Evolutionary conservation across 495 filamentous ascomycete genomes (phyloP).

Genomic region (Pyrenula massariospora): DNA sequence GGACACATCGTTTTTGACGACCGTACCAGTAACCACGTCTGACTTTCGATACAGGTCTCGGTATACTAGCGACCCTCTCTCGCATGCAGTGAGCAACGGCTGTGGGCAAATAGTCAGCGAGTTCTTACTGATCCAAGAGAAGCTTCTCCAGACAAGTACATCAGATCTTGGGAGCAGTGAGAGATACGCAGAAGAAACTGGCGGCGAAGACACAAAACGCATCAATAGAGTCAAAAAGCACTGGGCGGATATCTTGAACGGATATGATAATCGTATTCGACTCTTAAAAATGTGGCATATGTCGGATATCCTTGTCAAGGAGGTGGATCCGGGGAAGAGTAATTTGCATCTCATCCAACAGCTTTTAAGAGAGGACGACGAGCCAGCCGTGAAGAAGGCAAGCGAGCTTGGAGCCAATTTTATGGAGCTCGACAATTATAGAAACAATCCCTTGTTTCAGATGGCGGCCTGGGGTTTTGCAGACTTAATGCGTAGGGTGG

Average conservation of each 20-base stretch:
- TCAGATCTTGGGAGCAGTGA: not conserved
- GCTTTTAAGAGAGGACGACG: not conserved
- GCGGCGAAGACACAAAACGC: not conserved
- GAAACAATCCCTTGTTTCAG: not conserved
- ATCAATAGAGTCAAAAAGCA: not conserved
- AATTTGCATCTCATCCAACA: not conserved
- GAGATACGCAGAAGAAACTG: not conserved
- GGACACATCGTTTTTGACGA: not conserved
- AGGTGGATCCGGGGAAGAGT: not conserved
- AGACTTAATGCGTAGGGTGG: not conserved
- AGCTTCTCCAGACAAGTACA: not conserved
- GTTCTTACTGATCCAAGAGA: not conserved
- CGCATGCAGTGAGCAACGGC: not conserved
- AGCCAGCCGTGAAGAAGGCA: not conserved
- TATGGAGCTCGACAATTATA: not conserved
- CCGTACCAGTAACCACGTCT: not conserved
- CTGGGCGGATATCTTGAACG: not conserved
- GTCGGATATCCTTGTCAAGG: not conserved
- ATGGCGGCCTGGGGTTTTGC: not conserved
- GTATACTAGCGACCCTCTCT: not conserved
- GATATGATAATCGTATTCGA: not conserved
- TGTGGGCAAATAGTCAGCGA: not conserved
- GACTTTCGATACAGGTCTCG: not conserved
- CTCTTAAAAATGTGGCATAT: not conserved
- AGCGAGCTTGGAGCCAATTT: not conserved